Percentiles rank a stretch among this genome's conserved stretches.
Evolutionary conservation across 306 rosid species (phyloP).

Genomic region (Prunus kanzakura): DNA sequence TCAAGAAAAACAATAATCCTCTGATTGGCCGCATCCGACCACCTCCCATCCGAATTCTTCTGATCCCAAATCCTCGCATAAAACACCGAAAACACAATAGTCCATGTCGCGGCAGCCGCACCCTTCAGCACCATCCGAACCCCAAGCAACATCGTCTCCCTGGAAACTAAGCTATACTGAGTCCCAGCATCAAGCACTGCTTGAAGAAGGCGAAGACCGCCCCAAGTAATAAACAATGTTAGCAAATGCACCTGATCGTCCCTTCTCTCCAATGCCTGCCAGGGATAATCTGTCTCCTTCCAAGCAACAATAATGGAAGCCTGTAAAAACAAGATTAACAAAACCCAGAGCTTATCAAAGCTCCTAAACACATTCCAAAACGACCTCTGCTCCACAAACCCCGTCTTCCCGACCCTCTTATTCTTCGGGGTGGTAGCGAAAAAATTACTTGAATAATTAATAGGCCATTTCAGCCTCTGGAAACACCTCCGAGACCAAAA

Average conservation of each 20-base stretch:
- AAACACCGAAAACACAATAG: conserved; percentile 61
- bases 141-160: conserved; percentile 70
- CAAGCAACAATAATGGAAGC: conserved; percentile 75
- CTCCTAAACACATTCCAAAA: conserved; percentile 89
- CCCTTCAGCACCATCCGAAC: conserved; percentile 79
- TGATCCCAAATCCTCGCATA: conserved; percentile 76
- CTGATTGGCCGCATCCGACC: conserved; percentile 67
- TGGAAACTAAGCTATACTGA: conserved; percentile 86
- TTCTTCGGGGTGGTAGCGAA: conserved; percentile 55
- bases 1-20: conserved; percentile 57
- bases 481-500: conserved; percentile 94
- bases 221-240: conserved; percentile 83
- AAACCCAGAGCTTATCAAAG: conserved; percentile 83
- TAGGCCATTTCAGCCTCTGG: conserved; percentile 61
- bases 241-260: conserved; percentile 61
- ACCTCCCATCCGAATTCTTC: conserved; percentile 47
- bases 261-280: conserved; percentile 60
- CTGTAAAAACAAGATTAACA: conserved; percentile 79
- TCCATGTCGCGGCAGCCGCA: conserved; percentile 67
- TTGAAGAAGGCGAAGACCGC: conserved; percentile 67
- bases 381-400: conserved; percentile 93
- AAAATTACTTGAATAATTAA: conserved; percentile 48
- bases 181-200: conserved; percentile 93
- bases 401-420: conserved; percentile 81
- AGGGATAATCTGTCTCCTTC: conserved; percentile 51